Conservation (phyloP, 805 yeast genomes). For the Debaryomyces prosopidis region DNA sequence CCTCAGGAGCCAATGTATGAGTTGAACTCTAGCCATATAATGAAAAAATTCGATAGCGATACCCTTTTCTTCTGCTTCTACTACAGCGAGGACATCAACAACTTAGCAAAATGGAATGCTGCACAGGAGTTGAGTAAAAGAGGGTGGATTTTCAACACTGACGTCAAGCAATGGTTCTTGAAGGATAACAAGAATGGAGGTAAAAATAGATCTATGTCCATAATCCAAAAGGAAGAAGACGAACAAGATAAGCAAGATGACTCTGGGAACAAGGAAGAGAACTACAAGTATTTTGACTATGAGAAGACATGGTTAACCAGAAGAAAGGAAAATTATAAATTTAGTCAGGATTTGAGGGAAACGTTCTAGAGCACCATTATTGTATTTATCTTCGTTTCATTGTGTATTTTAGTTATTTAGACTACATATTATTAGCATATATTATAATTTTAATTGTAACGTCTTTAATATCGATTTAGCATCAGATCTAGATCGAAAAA, state of each 20-base stretch:
- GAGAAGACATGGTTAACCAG: conserved; percentile 57
- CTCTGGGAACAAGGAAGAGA: conserved; percentile 25
- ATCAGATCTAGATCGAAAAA: neutral
- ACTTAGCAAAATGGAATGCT: conserved; percentile 49
- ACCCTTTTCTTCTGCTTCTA: conserved; percentile 92
- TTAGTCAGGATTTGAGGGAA: conserved; percentile 31
- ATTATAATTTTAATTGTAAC: neutral
- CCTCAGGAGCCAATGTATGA: conserved; percentile 83
- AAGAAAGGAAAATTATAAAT: conserved; percentile 40
- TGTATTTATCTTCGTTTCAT: neutral
- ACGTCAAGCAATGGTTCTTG: conserved; percentile 78
- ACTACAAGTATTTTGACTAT: conserved; percentile 83
- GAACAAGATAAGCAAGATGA: conserved; percentile 14
- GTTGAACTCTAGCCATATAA: conserved; percentile 57
- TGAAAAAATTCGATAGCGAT: conserved; percentile 77
- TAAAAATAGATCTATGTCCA: conserved; percentile 25
- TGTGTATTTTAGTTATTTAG: neutral
- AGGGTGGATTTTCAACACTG: conserved; percentile 80
- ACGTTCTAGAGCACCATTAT: conserved; percentile 16
- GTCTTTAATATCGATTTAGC: neutral
- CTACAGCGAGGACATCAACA: conserved; percentile 52
- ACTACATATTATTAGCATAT: neutral
- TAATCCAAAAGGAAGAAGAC: conserved; percentile 13
- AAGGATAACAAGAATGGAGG: conserved; percentile 55
- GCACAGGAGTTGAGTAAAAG: conserved; percentile 77